Evolutionary conservation across 1,284 basidiomycete species (phyloP), one percentile per base, ranked within the genome.

Genomic region (Entoloma clypeatum): DNA sequence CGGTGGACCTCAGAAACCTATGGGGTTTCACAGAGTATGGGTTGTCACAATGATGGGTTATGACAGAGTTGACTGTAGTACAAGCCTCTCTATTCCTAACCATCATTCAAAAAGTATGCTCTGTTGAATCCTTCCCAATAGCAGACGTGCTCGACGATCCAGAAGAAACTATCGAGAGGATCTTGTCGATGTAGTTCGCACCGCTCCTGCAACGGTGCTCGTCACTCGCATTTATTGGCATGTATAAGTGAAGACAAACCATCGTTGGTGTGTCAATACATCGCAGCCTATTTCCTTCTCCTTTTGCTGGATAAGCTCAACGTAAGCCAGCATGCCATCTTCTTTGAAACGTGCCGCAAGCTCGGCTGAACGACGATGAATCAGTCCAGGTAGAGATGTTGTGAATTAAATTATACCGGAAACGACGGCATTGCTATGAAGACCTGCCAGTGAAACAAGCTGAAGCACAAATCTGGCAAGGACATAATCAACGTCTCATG

Each of bases 251-350:
- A 42, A 35, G 32, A 41, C 72, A 44, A 32, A 80, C 90, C 90
- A 92, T 70, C 90, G 91, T 64, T 92, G 89, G 63, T 92, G 89
- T 1, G 86, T 92, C 41, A 96, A 71, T 29, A 97, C 92, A 61
- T 97, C 93, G 53, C 89, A 92, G 22, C 90, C 89, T 36, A 94
- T 81, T 54, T 89, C 91, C 60, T 87, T 84, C 65, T 97, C 93
- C 63, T 86, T 90, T 48, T 81, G 72, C 62, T 93, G 90, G 36
- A 92, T 75, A 18, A 90, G 74, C 44, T 91, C 72, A 40, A 92
- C 87, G 59, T 92, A 92, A 17, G 89, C 89, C 27, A 89, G 74
- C 86, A 93, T 92, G 30, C 90, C 90, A 32, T 91, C 85, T 17
- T 77, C 76, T 67, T 87, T 86, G 72, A 80, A 94, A 13, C 74